Conservation (phyloP, 495 filamentous ascomycete species). For the Podospora comata region DNA sequence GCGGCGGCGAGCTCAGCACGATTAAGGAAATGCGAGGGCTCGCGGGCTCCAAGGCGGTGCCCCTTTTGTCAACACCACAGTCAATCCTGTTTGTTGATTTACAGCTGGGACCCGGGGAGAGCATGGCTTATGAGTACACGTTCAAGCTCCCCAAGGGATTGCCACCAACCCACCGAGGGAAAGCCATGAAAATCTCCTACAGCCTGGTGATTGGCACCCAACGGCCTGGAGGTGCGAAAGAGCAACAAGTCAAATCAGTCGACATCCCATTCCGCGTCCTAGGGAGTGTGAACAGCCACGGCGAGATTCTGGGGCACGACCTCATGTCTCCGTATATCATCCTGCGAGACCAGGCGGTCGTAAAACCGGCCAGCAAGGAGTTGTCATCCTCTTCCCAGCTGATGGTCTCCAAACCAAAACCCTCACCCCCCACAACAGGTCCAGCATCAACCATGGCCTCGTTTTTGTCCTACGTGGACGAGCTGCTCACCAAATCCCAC, state of each 20-base stretch:
- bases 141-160: slow-evolving; percentile 83
- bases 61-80: slow-evolving; percentile 90
- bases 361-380: slow-evolving; percentile 45
- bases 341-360: slow-evolving; percentile 77
- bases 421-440: slow-evolving; percentile 4
- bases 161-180: slow-evolving; percentile 86
- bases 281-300: slow-evolving; percentile 73
- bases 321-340: slow-evolving; percentile 91
- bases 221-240: slow-evolving; percentile 67
- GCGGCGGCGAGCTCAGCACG: slow-evolving; percentile 80
- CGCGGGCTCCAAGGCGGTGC: slow-evolving; percentile 74
- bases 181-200: slow-evolving; percentile 91
- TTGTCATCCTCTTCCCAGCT: neutral
- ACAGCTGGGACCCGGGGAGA: slow-evolving; percentile 82
- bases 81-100: slow-evolving; percentile 95
- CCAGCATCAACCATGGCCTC: slow-evolving; percentile 49
- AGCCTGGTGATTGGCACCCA: slow-evolving; percentile 91
- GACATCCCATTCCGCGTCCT: slow-evolving; percentile 94
- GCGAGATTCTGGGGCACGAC: slow-evolving; percentile 69
- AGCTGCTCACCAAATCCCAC: slow-evolving; percentile 64
- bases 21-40: slow-evolving; percentile 91
- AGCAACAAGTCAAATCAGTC: slow-evolving; percentile 84
- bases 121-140: slow-evolving; percentile 77
- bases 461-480: slow-evolving; percentile 75
- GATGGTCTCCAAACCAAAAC: slow-evolving; percentile 15